These are phyloP conservation scores for Periconia macrospinosa DNA, from an alignment of 2,329 filamentous ascomycete genomes.

Conservation along the genomic window DNA sequence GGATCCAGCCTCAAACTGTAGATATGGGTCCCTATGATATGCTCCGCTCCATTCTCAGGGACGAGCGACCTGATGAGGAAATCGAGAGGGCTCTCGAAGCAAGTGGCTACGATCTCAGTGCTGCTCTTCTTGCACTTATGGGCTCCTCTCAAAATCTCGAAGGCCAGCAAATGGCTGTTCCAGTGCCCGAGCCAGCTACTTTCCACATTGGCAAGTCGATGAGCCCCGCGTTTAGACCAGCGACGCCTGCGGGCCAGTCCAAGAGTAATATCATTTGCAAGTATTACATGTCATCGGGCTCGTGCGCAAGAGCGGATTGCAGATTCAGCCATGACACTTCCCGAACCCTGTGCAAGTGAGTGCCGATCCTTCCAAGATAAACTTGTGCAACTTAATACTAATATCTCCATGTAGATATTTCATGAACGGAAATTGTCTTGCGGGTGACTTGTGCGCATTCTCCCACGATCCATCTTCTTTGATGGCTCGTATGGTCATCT, in stretches of 20 bases:
- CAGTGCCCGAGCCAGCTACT: constrained; percentile 60
- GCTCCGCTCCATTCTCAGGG: constrained; percentile 89
- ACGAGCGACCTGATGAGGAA: constrained; percentile 87
- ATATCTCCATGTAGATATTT: constrained; percentile 70
- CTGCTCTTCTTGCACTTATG: constrained; percentile 88
- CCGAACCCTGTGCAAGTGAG: constrained; percentile 97
- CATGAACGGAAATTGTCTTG: constrained; percentile 93
- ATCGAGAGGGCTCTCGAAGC: constrained; percentile 87
- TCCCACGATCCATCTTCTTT: constrained; percentile 91
- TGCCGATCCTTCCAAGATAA: constrained; percentile 30
- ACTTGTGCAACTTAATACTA: constrained; percentile 22
- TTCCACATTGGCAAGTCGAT: constrained; percentile 90
- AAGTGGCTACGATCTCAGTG: constrained; percentile 90
- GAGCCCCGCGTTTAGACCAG: constrained; percentile 69
- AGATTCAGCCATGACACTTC: constrained; percentile 96
- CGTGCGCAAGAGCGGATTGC: constrained; percentile 93
- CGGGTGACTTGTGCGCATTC: constrained; percentile 92
- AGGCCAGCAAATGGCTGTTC: constrained; percentile 49
- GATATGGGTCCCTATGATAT: constrained; percentile 99
- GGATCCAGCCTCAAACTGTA: constrained; percentile 65
- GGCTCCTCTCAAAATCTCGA: constrained; percentile 63
- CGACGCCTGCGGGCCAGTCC: constrained; percentile 73
- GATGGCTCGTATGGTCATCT: constrained; percentile 77
- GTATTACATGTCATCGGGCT: constrained; percentile 94
- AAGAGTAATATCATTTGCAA: constrained; percentile 93